Percentiles rank a stretch among this genome's conserved stretches.
Conservation (phyloP, 345 rosid genomes). For the Brassica nigra region DNA sequence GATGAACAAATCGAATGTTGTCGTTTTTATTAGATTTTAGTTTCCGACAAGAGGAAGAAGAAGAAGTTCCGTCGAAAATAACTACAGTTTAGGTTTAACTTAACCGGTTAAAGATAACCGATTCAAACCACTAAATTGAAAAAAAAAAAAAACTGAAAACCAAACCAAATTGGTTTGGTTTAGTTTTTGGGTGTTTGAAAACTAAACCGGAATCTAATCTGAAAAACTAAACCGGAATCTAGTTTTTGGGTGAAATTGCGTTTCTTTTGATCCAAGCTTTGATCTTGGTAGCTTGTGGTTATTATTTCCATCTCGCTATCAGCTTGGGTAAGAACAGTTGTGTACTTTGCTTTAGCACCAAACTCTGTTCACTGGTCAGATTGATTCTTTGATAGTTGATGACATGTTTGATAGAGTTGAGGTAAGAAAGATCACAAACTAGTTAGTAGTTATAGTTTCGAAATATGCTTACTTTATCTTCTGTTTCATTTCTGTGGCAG, state of each 20-base stretch:
- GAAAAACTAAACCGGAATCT: too few species aligned
- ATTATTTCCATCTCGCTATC: constrained; percentile 47
- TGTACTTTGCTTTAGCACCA: constrained; percentile 15
- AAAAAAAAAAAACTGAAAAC: background rate
- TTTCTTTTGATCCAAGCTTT: background rate
- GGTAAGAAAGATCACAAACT: constrained; percentile 41
- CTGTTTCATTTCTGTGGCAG: constrained; percentile 39
- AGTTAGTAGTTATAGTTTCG: too few species aligned
- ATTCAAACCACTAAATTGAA: constrained; percentile 11
- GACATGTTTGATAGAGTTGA: constrained; percentile 99
- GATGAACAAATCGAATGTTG: background rate
- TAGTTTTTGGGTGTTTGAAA: background rate
- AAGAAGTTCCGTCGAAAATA: too few species aligned
- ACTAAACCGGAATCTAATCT: background rate
- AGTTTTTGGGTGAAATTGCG: background rate
- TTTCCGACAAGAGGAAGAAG: too few species aligned
- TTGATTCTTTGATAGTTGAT: constrained; percentile 73
- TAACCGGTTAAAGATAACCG: constrained; percentile 14
- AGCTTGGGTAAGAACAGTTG: constrained; percentile 52
- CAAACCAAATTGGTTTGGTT: constrained; percentile 13
- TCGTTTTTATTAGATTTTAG: constrained; percentile 8
- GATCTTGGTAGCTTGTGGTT: constrained; percentile 11
- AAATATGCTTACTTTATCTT: too few species aligned
- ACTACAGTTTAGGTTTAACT: too few species aligned
- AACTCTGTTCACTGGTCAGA: constrained; percentile 67